Evolutionary conservation across 75 land plant species (phyloP).

Genomic region (Larix kaempferi): DNA sequence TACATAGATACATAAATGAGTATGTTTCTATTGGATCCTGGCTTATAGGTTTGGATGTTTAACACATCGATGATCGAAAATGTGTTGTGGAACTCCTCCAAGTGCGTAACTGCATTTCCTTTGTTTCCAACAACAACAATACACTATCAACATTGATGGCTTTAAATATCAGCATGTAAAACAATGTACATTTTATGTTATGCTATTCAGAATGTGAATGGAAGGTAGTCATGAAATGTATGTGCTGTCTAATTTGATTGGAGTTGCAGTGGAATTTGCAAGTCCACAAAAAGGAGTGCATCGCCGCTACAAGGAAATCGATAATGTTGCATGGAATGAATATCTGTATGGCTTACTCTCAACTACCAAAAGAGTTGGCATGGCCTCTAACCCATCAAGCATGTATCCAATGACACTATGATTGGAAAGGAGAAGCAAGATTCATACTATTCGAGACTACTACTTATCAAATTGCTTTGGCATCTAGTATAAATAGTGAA

Average conservation of each 20-base stretch:
- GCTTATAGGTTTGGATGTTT: slow-evolving; percentile 85
- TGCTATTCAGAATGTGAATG: slow-evolving; percentile 48
- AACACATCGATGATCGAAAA: slow-evolving; percentile 65
- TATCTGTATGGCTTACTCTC: not conserved
- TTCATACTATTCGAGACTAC: not conserved
- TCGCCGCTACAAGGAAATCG: slow-evolving; percentile 57
- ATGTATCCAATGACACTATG: not conserved
- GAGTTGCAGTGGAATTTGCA: slow-evolving; percentile 88
- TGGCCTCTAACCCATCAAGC: not conserved
- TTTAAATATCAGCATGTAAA: no score
- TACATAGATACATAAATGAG: slow-evolving; percentile 85
- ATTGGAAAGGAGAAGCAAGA: not conserved
- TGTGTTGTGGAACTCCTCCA: slow-evolving; percentile 80
- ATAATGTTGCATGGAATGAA: slow-evolving; percentile 50
- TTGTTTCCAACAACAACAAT: no score
- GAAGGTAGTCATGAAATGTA: slow-evolving; percentile 58
- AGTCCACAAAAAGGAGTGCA: slow-evolving; percentile 71
- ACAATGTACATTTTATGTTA: no score
- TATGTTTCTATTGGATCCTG: slow-evolving; percentile 86
- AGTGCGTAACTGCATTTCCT: slow-evolving; percentile 13
- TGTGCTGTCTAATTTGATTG: slow-evolving; percentile 81
- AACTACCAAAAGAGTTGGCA: not conserved
- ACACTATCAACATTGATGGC: no score
- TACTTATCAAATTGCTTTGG: not conserved
- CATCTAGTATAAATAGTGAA: not conserved